Evolutionary conservation across 257 asterid species (phyloP).

Genomic region (Solanum chmielewskii): DNA sequence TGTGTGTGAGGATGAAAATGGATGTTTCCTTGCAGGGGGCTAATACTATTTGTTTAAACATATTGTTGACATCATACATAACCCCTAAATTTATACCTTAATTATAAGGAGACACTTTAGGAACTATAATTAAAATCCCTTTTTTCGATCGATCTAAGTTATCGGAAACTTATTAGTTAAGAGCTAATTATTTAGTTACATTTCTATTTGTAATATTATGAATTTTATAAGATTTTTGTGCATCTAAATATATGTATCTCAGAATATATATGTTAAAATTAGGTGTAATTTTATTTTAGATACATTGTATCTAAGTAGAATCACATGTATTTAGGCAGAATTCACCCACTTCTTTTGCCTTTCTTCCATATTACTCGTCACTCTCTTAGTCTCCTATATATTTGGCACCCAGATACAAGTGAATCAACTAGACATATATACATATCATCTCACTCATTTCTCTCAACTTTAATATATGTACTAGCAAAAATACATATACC

Average conservation of each 20-base stretch:
- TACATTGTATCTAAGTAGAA: no score
- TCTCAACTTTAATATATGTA: not conserved
- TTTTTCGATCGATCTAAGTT: not conserved
- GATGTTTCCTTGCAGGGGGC: constrained; percentile 23
- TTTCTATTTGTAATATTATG: no score
- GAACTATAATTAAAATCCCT: not conserved
- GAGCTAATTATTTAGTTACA: not conserved
- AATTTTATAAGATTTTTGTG: no score
- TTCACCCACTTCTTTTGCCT: not conserved
- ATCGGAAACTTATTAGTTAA: not conserved
- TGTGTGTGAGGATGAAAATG: not conserved
- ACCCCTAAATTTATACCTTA: not conserved
- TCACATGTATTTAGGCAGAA: not conserved
- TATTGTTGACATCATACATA: not conserved
- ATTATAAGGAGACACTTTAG: not conserved
- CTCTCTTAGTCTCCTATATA: not conserved
- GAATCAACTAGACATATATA: not conserved
- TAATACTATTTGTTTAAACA: not conserved
- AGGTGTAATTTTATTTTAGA: no score
- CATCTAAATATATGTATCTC: not conserved
- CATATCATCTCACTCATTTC: not conserved
- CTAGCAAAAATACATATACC: not conserved
- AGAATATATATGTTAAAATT: no score
- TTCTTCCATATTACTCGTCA: not conserved
- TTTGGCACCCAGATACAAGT: not conserved